Conservation (phyloP, 163 green algal species). For the Coccomyxa subellipsoidea region DNA sequence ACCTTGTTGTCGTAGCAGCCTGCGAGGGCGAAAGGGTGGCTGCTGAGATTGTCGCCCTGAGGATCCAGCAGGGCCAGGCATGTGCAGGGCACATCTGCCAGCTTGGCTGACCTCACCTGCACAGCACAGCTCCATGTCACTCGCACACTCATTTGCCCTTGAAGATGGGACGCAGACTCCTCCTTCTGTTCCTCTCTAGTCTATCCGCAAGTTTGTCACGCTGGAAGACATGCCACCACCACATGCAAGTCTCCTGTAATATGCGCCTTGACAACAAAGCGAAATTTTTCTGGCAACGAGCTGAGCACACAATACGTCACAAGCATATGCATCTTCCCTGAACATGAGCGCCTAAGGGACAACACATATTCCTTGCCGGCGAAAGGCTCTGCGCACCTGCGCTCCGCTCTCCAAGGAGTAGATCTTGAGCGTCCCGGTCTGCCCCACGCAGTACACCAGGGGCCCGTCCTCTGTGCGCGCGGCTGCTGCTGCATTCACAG, state of each 20-base stretch:
- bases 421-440: slow-evolving; percentile 53
- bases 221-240: too few relatives aligned
- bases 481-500: slow-evolving; percentile 14
- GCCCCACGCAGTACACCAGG: slow-evolving; percentile 38
- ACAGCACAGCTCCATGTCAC: neutral
- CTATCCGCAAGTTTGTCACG: too few relatives aligned
- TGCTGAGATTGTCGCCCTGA: neutral
- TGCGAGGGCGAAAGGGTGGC: slow-evolving; percentile 48
- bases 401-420: slow-evolving; percentile 17
- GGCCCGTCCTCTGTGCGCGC: neutral
- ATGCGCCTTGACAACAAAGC: too few relatives aligned
- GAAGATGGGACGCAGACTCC: too few relatives aligned
- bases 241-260: too few relatives aligned
- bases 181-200: too few relatives aligned
- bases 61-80: slow-evolving; percentile 51
- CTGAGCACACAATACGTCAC: too few relatives aligned
- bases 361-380: too few relatives aligned
- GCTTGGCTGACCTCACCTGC: slow-evolving; percentile 45
- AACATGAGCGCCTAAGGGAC: too few relatives aligned
- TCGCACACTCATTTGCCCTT: too few relatives aligned
- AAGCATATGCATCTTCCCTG: too few relatives aligned
- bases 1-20: slow-evolving; percentile 52
- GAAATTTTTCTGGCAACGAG: too few relatives aligned
- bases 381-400: neutral
- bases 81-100: slow-evolving; percentile 55